A percentile compares a stretch with the other conserved stretches of the same genome.
These are phyloP conservation scores for Lunasporangiospora selenospora DNA, from an alignment of 192 early-diverging fungal genomes.

Conservation along the genomic window DNA sequence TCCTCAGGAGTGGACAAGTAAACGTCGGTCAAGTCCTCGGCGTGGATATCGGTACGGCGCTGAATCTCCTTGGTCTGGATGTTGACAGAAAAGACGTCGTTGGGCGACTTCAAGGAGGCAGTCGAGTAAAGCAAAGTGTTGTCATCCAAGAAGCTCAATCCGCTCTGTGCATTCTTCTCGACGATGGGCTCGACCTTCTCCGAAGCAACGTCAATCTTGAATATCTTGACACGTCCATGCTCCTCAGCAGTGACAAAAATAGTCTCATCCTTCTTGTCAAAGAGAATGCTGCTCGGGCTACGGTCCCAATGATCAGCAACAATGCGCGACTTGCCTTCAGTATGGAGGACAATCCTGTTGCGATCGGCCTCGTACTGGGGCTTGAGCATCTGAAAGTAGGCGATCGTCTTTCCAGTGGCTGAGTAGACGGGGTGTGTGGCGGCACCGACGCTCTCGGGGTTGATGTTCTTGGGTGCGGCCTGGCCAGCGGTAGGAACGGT, in stretches of 20 bases:
- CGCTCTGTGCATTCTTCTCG: slow-evolving; percentile 52
- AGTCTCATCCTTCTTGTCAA: slow-evolving; percentile 59
- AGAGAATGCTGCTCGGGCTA: slow-evolving; percentile 62
- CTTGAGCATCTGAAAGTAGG: slow-evolving; percentile 77
- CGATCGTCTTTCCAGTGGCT: slow-evolving; percentile 67
- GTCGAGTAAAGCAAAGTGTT: slow-evolving; percentile 54
- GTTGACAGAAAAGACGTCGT: slow-evolving; percentile 41
- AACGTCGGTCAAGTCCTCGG: slow-evolving; percentile 42
- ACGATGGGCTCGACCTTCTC: slow-evolving; percentile 57
- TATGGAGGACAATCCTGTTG: slow-evolving; percentile 70
- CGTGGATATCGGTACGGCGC: slow-evolving; percentile 57
- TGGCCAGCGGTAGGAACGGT: slow-evolving; percentile 60
- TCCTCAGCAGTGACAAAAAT: slow-evolving; percentile 73
- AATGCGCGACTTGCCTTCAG: slow-evolving; percentile 36
- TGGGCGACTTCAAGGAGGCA: slow-evolving; percentile 53
- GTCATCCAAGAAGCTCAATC: slow-evolving; percentile 50
- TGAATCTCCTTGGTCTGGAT: slow-evolving; percentile 32
- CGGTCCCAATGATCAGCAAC: slow-evolving; percentile 69
- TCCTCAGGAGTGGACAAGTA: slow-evolving; percentile 64
- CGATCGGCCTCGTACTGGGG: slow-evolving; percentile 81
- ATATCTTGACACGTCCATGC: slow-evolving; percentile 68
- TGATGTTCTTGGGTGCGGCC: slow-evolving; percentile 51
- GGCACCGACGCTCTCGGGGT: slow-evolving; percentile 60
- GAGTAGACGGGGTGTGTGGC: slow-evolving; percentile 68
- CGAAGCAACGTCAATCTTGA: slow-evolving; percentile 61